Percentiles rank a stretch among this genome's conserved stretches.
phyloP scores from a whole-genome alignment of 1,284 basidiomycete genomes.

The Austroboletus rostrupii region DNA sequence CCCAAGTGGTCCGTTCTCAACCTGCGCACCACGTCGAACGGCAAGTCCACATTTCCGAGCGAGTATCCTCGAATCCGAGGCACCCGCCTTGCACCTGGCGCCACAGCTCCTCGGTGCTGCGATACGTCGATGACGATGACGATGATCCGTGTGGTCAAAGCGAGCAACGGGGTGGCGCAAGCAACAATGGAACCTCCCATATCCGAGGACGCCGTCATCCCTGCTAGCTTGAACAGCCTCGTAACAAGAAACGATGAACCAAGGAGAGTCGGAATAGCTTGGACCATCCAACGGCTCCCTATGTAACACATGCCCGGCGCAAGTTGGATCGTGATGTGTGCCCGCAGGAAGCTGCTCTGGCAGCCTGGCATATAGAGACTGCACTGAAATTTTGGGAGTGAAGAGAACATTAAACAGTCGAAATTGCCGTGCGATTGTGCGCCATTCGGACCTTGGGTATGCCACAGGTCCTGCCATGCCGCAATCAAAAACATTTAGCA shows the following conservation, averaged over 20 bases:
- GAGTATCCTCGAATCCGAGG: slow-evolving; percentile 18
- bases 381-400: too few relatives aligned
- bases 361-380: too few relatives aligned
- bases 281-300: slow-evolving; percentile 7
- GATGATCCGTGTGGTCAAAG: slow-evolving; percentile 3
- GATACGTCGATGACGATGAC: slow-evolving; percentile 4
- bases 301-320: slow-evolving; percentile 24
- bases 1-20: slow-evolving; percentile 26
- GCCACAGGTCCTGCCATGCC: too few relatives aligned
- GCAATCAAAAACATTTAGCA: too few relatives aligned
- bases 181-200: slow-evolving; percentile 4
- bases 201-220: slow-evolving; percentile 9
- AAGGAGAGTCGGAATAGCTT: slow-evolving; percentile 11
- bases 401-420: too few relatives aligned
- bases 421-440: too few relatives aligned
- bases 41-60: slow-evolving; percentile 27
- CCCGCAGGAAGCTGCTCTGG: too few relatives aligned
- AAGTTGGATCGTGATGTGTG: slow-evolving; percentile 11
- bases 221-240: slow-evolving; percentile 6
- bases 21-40: slow-evolving; percentile 10
- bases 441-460: too few relatives aligned
- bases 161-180: slow-evolving; percentile 4
- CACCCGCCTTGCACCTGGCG: slow-evolving; percentile 19
- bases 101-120: slow-evolving; percentile 18
- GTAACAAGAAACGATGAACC: slow-evolving; percentile 13